A percentile compares a stretch with the other conserved stretches of the same genome.
Conservation (phyloP, 331 rosid species). For the Pyrus hybrid region DNA sequence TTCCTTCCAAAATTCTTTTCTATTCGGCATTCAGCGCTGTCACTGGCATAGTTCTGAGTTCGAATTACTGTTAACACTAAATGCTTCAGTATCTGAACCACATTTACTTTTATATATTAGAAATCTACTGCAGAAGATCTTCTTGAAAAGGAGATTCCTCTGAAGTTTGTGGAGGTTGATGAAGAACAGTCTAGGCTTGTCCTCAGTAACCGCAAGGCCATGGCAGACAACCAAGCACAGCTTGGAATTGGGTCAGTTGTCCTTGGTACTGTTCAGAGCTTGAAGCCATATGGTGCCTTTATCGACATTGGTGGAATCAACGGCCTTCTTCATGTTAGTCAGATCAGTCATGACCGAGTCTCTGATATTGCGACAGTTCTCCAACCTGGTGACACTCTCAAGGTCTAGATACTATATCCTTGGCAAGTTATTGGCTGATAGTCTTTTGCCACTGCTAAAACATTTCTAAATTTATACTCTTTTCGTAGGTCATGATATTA, state of each 20-base stretch:
- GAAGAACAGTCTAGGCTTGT: conserved; percentile 76
- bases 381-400: conserved; percentile 87
- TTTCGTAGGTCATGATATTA: conserved; percentile 84
- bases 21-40: too few species aligned
- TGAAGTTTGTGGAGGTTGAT: conserved; percentile 95
- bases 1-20: too few species aligned
- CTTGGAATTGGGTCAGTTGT: conserved; percentile 94
- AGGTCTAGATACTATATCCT: conserved; percentile 33
- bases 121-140: conserved; percentile 79
- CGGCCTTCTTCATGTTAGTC: conserved; percentile 90
- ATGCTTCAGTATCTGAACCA: not conserved
- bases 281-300: conserved; percentile 93
- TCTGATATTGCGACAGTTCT: conserved; percentile 81
- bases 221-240: conserved; percentile 80
- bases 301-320: conserved; percentile 89
- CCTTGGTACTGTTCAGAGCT: conserved; percentile 72
- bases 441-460: conserved; percentile 2
- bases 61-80: not conserved
- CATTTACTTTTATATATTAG: conserved; percentile 25
- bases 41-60: not conserved
- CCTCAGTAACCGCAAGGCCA: conserved; percentile 90
- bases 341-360: conserved; percentile 86
- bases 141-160: conserved; percentile 65
- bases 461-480: conserved; percentile 9
- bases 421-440: not conserved